Percentiles rank a stretch among this genome's conserved stretches.
phyloP scores from a whole-genome alignment of 106 monocot species.

The Dactylorhiza incarnata region DNA sequence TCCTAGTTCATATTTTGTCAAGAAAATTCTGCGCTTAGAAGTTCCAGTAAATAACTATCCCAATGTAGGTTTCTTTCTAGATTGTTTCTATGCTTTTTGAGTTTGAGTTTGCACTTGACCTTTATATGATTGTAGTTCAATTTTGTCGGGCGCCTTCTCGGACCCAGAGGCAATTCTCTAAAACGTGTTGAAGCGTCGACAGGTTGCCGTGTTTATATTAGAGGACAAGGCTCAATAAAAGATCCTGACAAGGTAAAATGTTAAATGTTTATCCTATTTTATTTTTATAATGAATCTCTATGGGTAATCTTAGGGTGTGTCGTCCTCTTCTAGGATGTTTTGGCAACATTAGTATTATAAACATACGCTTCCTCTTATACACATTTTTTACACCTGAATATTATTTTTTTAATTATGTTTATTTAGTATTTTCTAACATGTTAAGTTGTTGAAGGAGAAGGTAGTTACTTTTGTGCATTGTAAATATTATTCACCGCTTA shows the following conservation, averaged over 20 bases:
- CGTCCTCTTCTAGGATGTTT: neutral
- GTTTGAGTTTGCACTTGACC: neutral
- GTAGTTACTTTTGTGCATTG: neutral
- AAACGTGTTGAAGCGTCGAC: conserved; percentile 92
- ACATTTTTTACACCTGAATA: neutral
- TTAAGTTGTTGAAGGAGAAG: neutral
- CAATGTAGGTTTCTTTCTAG: conserved; percentile 46
- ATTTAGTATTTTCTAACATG: neutral
- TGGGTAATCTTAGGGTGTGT: neutral
- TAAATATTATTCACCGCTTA: neutral
- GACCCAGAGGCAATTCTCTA: conserved; percentile 89
- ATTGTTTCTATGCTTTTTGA: neutral
- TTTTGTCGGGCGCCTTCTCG: conserved; percentile 95
- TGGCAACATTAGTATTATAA: neutral
- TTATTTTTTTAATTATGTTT: neutral
- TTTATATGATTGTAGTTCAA: conserved; percentile 60
- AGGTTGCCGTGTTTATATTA: conserved; percentile 91
- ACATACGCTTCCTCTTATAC: neutral
- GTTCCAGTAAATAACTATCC: conserved; percentile 82
- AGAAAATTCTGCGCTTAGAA: conserved; percentile 90
- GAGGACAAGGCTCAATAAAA: conserved; percentile 96
- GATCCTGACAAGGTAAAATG: conserved; percentile 76
- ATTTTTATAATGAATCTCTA: neutral
- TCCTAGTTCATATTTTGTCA: conserved; percentile 68
- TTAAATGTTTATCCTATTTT: neutral